These are phyloP conservation scores for Lactarius deliciosus DNA, from an alignment of 768 basidiomycete genomes.

Conservation along the genomic window DNA sequence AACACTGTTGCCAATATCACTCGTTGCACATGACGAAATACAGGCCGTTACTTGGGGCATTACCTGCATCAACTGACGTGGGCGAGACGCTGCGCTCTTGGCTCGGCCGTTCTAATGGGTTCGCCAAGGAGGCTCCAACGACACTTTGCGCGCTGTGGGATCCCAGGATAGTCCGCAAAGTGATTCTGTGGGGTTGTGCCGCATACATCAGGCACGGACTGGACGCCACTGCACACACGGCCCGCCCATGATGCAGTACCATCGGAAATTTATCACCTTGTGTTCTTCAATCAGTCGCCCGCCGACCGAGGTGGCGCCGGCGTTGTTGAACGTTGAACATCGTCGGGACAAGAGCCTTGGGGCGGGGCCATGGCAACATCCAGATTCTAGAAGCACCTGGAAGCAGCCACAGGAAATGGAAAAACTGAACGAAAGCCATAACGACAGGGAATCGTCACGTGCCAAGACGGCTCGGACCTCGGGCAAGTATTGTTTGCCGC, in stretches of 20 bases:
- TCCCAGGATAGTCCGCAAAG: neutral
- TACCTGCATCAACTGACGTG: neutral
- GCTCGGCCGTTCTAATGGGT: neutral
- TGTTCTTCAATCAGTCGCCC: neutral
- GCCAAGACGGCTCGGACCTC: no score
- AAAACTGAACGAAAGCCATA: no score
- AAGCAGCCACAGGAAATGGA: neutral
- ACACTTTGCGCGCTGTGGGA: neutral
- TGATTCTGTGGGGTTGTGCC: neutral
- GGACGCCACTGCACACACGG: neutral
- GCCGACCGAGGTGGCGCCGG: neutral
- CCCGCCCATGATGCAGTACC: neutral
- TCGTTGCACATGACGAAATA: neutral
- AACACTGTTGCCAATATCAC: constrained; percentile 1
- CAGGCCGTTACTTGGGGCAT: neutral
- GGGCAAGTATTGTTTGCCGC: no score
- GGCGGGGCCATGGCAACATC: neutral
- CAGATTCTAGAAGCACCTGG: neutral
- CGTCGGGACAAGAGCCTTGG: neutral
- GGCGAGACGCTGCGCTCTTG: neutral
- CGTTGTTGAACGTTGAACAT: neutral
- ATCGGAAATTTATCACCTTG: neutral
- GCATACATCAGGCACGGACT: neutral
- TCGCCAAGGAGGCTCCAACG: neutral
- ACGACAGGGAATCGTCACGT: no score